Base-by-base conservation (phyloP, 305 asterid genomes). In the Rubia balearica region DNA sequence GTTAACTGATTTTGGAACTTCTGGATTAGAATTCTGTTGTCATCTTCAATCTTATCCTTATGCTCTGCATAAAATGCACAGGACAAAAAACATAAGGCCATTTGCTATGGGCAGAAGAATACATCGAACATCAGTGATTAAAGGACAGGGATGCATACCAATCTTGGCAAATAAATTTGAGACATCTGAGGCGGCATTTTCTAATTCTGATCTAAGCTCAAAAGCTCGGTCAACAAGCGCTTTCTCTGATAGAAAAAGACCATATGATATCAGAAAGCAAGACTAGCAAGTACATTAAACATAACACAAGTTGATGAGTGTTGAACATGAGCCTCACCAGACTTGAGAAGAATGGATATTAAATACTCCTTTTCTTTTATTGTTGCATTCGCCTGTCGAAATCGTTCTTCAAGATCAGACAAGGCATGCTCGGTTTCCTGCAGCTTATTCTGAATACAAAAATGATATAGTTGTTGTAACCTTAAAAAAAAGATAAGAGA, bases 21-120 rank as follows among this genome's bases (percentile, higher is more conserved):
- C 68, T 85, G 96, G 76, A 95, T 74, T 68, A 92, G 97, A 79
- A 84, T 80, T 86, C 84, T 83, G 82, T 95, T 95, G 60, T 78
- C 96, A 67, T 90, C 91, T 85, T 95, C 98, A 66, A 95, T 88
- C 83, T 90, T 90, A 83, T 90, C 97, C 86, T 90, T 92, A 85
- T 90, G 91, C 76, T 92, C 99, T 95, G 95, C 66, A 84, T 27
- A 80, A 71, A 71, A 69, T 70, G 71, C 60, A 19, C 70, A 72
- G 17, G 65, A 69, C 19, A 75, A 49, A 70, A 78, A 67, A 72
- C 73, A 60, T 48, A 46, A 65, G 71, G 73, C 62, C 69, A 61
- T 51, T 71, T 68, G 60, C 61, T 67, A 55, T 27, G 12, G 14
- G 45, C 17, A 24, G 24, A 24, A 56, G 21, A 63, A 60, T 70